Conservation (phyloP, 352 stramenopile species). For the Globisporangium nodosum region DNA sequence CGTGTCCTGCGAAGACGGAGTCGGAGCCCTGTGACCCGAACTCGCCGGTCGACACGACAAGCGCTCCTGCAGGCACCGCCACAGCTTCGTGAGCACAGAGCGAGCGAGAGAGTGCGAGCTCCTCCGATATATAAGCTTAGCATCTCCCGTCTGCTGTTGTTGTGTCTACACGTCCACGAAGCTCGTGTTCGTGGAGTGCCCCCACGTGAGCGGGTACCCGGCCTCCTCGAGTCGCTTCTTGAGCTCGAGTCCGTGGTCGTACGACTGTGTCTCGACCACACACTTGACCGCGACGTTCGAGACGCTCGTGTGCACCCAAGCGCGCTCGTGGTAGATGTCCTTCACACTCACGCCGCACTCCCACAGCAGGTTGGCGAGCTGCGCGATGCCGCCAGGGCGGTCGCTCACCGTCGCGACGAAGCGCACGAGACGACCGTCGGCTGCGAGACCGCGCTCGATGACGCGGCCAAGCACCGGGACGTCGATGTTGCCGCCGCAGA, state of each 20-base stretch:
- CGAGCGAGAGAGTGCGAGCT: neutral
- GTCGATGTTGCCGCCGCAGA: slow-evolving; percentile 98
- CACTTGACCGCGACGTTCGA: slow-evolving; percentile 95
- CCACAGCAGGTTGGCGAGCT: slow-evolving; percentile 88
- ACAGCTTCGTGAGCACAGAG: neutral
- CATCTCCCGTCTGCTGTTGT: neutral
- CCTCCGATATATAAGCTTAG: neutral
- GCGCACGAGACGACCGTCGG: slow-evolving; percentile 93
- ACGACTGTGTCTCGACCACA: slow-evolving; percentile 93
- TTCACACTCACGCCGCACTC: slow-evolving; percentile 92
- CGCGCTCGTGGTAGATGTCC: slow-evolving; percentile 97
- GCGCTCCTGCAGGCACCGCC: neutral
- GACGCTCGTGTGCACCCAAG: slow-evolving; percentile 94
- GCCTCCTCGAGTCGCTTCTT: slow-evolving; percentile 78
- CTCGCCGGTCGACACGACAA: neutral
- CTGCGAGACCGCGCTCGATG: slow-evolving; percentile 95
- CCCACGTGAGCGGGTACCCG: slow-evolving; percentile 89
- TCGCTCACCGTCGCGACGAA: slow-evolving; percentile 97
- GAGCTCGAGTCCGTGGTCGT: slow-evolving; percentile 88
- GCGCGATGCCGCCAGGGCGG: slow-evolving; percentile 91
- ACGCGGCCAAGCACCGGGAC: slow-evolving; percentile 93
- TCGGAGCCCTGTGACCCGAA: slow-evolving; percentile 22
- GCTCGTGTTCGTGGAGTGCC: slow-evolving; percentile 23
- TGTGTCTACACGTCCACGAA: slow-evolving; percentile 18
- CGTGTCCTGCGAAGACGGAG: slow-evolving; percentile 24